Evolutionary conservation across 768 basidiomycete species (phyloP).

Genomic region (Boletellus sp.): DNA sequence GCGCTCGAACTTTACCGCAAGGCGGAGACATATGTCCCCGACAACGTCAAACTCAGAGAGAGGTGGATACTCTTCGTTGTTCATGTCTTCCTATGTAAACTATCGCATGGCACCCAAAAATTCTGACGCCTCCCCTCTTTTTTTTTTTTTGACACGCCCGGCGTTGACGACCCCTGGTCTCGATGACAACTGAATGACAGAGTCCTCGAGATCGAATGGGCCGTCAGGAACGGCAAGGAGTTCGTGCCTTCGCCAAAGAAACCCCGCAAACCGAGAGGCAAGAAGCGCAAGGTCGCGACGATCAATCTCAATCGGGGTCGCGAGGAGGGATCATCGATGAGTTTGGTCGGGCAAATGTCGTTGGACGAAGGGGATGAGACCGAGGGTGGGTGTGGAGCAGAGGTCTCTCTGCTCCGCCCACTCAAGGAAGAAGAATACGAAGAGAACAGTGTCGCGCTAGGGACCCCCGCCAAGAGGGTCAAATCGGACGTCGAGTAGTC

Average conservation of each 20-base stretch:
- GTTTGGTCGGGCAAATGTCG: conserved; percentile 18
- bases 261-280: conserved; percentile 32
- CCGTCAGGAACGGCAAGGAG: conserved; percentile 57
- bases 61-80: conserved; percentile 78
- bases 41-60: conserved; percentile 80
- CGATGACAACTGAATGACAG: conserved; percentile 33
- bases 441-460: conserved; percentile 12
- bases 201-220: conserved; percentile 81
- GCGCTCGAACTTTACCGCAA: conserved; percentile 81
- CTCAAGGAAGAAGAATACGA: conserved; percentile 32
- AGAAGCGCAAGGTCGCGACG: conserved; percentile 30
- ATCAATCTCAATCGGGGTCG: conserved; percentile 9
- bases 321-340: conserved; percentile 17
- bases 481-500: conserved; percentile 19
- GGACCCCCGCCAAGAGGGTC: conserved; percentile 28
- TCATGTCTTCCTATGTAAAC: conserved; percentile 58
- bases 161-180: not conserved
- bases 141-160: conserved; percentile 17
- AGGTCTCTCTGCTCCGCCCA: conserved; percentile 8
- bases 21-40: conserved; percentile 80
- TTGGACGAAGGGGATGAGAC: conserved; percentile 43
- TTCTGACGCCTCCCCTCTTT: conserved; percentile 41
- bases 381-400: conserved; percentile 16
- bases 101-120: conserved; percentile 37
- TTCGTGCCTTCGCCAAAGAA: conserved; percentile 58